These are phyloP conservation scores for Furcasterigmium furcatum DNA, from an alignment of 2,329 filamentous ascomycete species.

Conservation along the genomic window DNA sequence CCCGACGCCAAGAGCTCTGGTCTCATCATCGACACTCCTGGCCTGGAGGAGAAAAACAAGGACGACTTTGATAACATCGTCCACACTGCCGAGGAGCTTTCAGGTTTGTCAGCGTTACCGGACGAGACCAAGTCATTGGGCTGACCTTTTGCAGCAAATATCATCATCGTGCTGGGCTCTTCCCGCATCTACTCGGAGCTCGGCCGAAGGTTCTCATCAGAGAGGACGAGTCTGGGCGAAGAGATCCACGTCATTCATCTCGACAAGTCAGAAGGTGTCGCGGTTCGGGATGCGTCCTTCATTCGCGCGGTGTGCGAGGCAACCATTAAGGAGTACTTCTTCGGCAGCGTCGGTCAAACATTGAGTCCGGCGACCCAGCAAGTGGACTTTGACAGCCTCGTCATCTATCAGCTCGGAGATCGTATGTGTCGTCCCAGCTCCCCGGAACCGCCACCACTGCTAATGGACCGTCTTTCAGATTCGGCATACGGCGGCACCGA, in stretches of 20 bases:
- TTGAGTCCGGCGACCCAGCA: slow-evolving; percentile 86
- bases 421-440: slow-evolving; percentile 34
- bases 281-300: slow-evolving; percentile 70
- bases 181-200: slow-evolving; percentile 74
- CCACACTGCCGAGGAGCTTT: slow-evolving; percentile 65
- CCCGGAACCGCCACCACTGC: no score
- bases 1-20: slow-evolving; percentile 67
- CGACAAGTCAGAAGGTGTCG: slow-evolving; percentile 82
- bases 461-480: slow-evolving; percentile 14
- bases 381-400: slow-evolving; percentile 71
- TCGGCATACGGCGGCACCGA: slow-evolving; percentile 24
- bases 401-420: slow-evolving; percentile 68
- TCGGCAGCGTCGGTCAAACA: slow-evolving; percentile 72
- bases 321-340: slow-evolving; percentile 90
- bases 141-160: slow-evolving; percentile 61
- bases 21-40: slow-evolving; percentile 81
- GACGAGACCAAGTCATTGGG: neutral
- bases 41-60: slow-evolving; percentile 62
- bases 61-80: slow-evolving; percentile 72
- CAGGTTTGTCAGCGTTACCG: slow-evolving; percentile 27
- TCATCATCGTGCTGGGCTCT: slow-evolving; percentile 79
- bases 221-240: slow-evolving; percentile 59
- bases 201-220: slow-evolving; percentile 59
- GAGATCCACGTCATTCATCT: slow-evolving; percentile 72
- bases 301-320: slow-evolving; percentile 72